phyloP scores from a whole-genome alignment of 1,139 yeast species.

The Kluyveromyces sp. region DNA sequence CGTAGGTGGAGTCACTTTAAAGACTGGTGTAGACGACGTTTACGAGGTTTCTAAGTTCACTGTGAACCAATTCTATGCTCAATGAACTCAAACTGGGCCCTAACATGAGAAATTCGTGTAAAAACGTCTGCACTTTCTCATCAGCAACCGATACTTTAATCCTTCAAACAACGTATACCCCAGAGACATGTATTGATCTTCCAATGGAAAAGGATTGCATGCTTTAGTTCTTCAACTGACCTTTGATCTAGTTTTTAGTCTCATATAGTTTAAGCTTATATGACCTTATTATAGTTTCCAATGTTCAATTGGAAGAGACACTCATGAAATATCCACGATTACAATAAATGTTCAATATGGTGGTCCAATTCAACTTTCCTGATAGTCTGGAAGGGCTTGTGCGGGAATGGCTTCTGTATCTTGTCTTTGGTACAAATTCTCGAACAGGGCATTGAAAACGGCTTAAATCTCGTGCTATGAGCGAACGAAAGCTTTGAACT shows the following conservation, averaged over 20 bases:
- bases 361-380: no score
- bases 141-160: background rate
- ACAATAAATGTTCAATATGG: no score
- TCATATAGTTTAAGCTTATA: background rate
- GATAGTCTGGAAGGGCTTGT: no score
- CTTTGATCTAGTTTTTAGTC: background rate
- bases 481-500: no score
- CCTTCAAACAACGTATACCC: background rate
- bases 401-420: no score
- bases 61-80: conserved; percentile 9
- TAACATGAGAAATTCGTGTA: no score
- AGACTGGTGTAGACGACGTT: conserved; percentile 29
- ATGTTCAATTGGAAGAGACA: background rate
- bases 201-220: background rate
- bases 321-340: background rate
- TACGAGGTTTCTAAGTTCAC: conserved; percentile 13
- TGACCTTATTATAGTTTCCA: background rate
- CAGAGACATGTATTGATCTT: background rate
- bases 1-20: conserved; percentile 17
- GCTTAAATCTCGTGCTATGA: no score
- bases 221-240: background rate
- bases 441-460: no score
- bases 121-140: background rate
- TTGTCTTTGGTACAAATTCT: no score
- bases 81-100: background rate